Evolutionary conservation across 1,139 yeast genomes (phyloP), one percentile per base, ranked within the genome.

Genomic region (Groenewaldozyma auringiensis): DNA sequence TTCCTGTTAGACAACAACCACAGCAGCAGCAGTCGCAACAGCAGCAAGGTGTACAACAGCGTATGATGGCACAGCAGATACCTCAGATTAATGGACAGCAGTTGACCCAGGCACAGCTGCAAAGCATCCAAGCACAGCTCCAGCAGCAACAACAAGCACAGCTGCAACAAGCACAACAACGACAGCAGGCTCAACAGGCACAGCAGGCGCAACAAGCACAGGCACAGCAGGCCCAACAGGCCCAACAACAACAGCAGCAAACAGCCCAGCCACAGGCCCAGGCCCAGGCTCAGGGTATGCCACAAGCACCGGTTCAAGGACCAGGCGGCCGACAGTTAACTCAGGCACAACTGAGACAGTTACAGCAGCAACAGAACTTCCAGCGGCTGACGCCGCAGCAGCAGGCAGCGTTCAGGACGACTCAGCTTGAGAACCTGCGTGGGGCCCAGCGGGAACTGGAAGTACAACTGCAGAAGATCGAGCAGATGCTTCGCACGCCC

Each of bases 351-450:
- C n/a, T 18, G 17, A 31, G 41, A 33, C 53, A 47, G 40, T 46
- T 42, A 38, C 46, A 45, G 37, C 50, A 45, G 42, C 50, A 45
- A 40, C 40, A 45, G 39, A 53, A 50, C 44, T 45, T 52, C 25
- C 51, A 47, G 37, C 52, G 48, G 41, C 49, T 57, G 52, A 50
- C 54, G 42, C 60, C 57, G 43, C 55, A 55, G 46, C 54, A 56
- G 43, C 57, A 55, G 49, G 58, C 54, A 47, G 51, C 49, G 47
- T 52, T 54, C 50, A 50, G 60, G 43, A 49, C 48, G 47, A 56
- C 47, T 43, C 57, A 52, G 46, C 45, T 54, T 11, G 55, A 50
- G 20, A 50, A 45, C 44, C 49, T 53, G 33, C 51, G 58, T 8
- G 42, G 47, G 21, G 50, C 47, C 18, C 58, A 53, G 42, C 48